Conservation (phyloP, 257 asterid genomes). For the Solanum chilense region DNA sequence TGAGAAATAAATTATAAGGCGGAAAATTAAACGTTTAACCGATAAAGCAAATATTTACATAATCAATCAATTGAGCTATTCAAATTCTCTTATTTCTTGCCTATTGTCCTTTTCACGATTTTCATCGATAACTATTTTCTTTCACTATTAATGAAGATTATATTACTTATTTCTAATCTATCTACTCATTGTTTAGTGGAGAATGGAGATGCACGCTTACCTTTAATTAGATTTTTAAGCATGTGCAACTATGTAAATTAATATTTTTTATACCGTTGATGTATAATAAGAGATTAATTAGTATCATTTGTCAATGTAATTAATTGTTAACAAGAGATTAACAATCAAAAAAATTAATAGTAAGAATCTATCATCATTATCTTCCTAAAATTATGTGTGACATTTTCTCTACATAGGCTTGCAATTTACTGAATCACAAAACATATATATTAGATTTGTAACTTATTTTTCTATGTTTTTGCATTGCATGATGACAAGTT, state of each 20-base stretch:
- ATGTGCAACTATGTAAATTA: not conserved
- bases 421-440: not conserved
- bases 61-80: not conserved
- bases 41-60: not conserved
- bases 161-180: not conserved
- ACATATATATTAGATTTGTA: not conserved
- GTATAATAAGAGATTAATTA: not conserved
- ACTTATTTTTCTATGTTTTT: not conserved
- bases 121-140: not conserved
- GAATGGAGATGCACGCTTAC: not conserved
- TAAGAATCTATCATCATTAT: not conserved
- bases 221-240: not conserved
- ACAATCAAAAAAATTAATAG: not conserved
- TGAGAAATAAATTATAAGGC: too few relatives aligned
- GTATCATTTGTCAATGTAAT: not conserved
- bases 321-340: not conserved
- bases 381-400: not conserved
- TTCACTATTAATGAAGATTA: not conserved
- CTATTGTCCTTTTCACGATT: not conserved
- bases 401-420: not conserved
- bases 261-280: not conserved
- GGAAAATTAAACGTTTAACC: accelerated
- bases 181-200: not conserved
- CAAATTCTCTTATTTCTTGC: not conserved
- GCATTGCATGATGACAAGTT: not conserved